Conservation (phyloP, 228 moss, liverwort and hornwort genomes). For the Sphagnum magellanicum region DNA sequence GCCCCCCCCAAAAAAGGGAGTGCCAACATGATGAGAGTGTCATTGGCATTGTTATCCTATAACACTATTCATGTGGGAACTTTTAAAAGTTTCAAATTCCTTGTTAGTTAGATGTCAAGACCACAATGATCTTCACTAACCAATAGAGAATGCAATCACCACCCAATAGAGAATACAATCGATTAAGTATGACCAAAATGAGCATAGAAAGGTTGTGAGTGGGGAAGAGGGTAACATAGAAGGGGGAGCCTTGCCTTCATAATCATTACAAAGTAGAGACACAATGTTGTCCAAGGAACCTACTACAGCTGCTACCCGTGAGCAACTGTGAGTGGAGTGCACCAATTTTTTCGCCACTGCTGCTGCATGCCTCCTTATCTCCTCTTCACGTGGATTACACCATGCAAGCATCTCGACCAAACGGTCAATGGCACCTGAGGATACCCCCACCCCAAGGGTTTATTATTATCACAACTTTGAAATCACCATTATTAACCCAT, state of each 20-base stretch:
- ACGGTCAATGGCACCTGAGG: slow-evolving; percentile 52
- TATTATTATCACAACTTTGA: too few species aligned
- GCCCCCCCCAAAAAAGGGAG: too few species aligned
- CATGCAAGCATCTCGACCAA: slow-evolving; percentile 76
- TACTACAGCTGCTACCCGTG: slow-evolving; percentile 61
- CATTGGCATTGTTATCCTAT: too few species aligned
- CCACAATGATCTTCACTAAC: not conserved
- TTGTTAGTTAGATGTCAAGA: not conserved
- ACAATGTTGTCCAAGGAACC: slow-evolving; percentile 62
- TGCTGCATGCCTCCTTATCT: slow-evolving; percentile 55
- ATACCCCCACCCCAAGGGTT: too few species aligned
- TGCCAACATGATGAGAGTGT: too few species aligned
- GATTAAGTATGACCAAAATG: not conserved
- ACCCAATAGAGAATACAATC: not conserved
- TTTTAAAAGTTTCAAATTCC: too few species aligned
- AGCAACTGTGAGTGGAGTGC: slow-evolving; percentile 56
- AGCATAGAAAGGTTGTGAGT: too few species aligned
- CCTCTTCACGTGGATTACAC: slow-evolving; percentile 50
- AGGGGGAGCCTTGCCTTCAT: too few species aligned
- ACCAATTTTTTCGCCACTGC: slow-evolving; percentile 52
- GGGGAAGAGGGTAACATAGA: too few species aligned
- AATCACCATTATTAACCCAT: too few species aligned
- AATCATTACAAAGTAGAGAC: slow-evolving; percentile 39
- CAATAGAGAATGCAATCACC: not conserved
- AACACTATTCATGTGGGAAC: too few species aligned